phyloP scores from a whole-genome alignment of 1,139 yeast species.

The Saccharomycopsis phalli region DNA sequence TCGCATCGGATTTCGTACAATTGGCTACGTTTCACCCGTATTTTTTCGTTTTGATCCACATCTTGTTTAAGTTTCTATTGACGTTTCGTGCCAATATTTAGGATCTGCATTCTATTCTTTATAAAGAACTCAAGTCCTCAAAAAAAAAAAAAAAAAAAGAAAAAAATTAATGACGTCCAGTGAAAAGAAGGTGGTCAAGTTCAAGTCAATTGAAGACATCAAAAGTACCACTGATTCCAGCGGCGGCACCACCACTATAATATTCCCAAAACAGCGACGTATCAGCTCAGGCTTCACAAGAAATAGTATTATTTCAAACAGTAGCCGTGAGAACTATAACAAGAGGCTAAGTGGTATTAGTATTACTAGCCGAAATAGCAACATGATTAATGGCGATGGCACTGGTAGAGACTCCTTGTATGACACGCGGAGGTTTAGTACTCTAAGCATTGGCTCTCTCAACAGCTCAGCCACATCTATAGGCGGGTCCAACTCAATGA shows the following conservation, averaged over 20 bases:
- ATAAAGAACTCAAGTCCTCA: neutral
- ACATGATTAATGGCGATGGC: too few species aligned
- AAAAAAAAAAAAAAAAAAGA: neutral
- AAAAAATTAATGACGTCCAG: neutral
- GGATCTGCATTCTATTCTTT: neutral
- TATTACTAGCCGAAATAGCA: neutral
- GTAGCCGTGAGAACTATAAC: neutral
- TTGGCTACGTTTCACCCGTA: too few species aligned
- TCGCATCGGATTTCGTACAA: too few species aligned
- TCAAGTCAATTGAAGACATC: conserved; percentile 18
- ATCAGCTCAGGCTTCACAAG: neutral
- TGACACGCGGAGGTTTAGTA: neutral
- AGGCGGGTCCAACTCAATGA: neutral
- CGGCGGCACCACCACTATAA: conserved; percentile 5
- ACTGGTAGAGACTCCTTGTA: neutral
- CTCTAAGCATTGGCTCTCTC: neutral
- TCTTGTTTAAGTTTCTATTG: too few species aligned
- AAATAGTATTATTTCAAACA: neutral
- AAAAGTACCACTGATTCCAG: neutral
- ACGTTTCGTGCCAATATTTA: too few species aligned
- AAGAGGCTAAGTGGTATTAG: neutral
- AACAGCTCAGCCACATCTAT: neutral
- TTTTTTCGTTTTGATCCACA: too few species aligned
- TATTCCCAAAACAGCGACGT: conserved; percentile 11
- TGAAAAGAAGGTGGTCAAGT: conserved; percentile 12